These are phyloP conservation scores for Fistulifera solaris DNA, from an alignment of 108 stramenopile species.

Conservation along the genomic window DNA sequence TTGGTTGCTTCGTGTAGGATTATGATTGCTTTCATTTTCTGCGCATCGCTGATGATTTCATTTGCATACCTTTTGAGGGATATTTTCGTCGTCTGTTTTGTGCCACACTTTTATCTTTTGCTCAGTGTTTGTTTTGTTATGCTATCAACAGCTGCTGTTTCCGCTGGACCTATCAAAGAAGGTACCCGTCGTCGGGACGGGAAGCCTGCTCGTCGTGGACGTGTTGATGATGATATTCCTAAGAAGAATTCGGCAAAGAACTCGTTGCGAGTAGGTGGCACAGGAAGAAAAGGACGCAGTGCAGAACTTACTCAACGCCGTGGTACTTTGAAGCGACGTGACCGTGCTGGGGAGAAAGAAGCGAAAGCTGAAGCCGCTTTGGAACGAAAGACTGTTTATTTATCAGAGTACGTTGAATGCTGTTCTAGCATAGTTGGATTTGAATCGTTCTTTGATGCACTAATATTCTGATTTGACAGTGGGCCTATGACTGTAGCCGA, in stretches of 20 bases:
- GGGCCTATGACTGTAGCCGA: slow-evolving; percentile 72
- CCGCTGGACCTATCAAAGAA: too few species aligned
- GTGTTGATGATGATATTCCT: too few species aligned
- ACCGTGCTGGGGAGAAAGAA: slow-evolving; percentile 53
- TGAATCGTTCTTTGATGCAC: background rate
- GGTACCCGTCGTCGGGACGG: too few species aligned
- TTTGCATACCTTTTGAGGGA: too few species aligned
- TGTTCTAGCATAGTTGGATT: background rate
- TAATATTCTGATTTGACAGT: slow-evolving; percentile 17
- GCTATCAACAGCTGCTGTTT: too few species aligned
- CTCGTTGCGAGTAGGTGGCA: slow-evolving; percentile 59
- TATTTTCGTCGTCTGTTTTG: too few species aligned
- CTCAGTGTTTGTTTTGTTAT: too few species aligned
- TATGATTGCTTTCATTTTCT: too few species aligned
- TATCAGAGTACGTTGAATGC: slow-evolving; percentile 68
- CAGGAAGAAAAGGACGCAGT: slow-evolving; percentile 46
- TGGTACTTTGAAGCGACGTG: slow-evolving; percentile 63
- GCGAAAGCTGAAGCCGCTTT: slow-evolving; percentile 52
- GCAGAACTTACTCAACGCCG: slow-evolving; percentile 37
- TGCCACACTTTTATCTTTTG: too few species aligned
- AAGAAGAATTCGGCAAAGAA: slow-evolving; percentile 15
- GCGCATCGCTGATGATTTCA: too few species aligned
- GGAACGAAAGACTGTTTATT: slow-evolving; percentile 53
- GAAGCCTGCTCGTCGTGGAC: too few species aligned
- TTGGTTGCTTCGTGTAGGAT: too few species aligned